phyloP scores from a whole-genome alignment of 2,329 filamentous ascomycete genomes.

The Colletotrichum sojae region DNA sequence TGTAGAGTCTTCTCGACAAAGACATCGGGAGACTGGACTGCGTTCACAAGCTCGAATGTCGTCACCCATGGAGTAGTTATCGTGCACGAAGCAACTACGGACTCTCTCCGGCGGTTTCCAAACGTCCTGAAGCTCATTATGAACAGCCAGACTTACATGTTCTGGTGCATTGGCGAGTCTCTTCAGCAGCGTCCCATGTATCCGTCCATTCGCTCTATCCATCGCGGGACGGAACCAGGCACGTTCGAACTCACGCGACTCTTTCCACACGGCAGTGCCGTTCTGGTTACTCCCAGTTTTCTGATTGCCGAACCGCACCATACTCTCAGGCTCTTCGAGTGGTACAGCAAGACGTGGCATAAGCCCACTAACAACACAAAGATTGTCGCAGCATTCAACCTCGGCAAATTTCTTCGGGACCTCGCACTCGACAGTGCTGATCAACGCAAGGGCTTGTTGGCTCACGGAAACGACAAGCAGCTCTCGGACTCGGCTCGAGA shows the following conservation, averaged over 20 bases:
- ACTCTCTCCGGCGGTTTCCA: slow-evolving; percentile 57
- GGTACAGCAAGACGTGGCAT: slow-evolving; percentile 44
- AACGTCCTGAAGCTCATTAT: slow-evolving; percentile 52
- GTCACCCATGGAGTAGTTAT: slow-evolving; percentile 53
- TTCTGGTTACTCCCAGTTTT: slow-evolving; percentile 60
- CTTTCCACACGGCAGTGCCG: slow-evolving; percentile 50
- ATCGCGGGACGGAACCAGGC: slow-evolving; percentile 19
- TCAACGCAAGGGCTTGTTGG: slow-evolving; percentile 9
- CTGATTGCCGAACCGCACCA: slow-evolving; percentile 54
- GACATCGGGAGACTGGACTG: slow-evolving; percentile 61
- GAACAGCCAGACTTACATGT: slow-evolving; percentile 47
- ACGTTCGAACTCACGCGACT: slow-evolving; percentile 42
- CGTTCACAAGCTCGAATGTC: slow-evolving; percentile 52
- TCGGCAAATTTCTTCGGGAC: slow-evolving; percentile 49
- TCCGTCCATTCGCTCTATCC: slow-evolving; percentile 31
- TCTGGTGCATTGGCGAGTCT: slow-evolving; percentile 60
- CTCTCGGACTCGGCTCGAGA: not conserved
- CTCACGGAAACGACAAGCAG: not conserved
- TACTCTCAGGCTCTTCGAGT: slow-evolving; percentile 53
- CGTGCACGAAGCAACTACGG: slow-evolving; percentile 60
- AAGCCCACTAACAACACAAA: slow-evolving; percentile 34
- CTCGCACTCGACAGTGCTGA: slow-evolving; percentile 40
- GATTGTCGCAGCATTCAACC: slow-evolving; percentile 49
- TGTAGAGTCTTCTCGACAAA: slow-evolving; percentile 60
- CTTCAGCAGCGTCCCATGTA: slow-evolving; percentile 42